phyloP scores from a whole-genome alignment of 495 filamentous ascomycete genomes.

The Xylaria sp. region DNA sequence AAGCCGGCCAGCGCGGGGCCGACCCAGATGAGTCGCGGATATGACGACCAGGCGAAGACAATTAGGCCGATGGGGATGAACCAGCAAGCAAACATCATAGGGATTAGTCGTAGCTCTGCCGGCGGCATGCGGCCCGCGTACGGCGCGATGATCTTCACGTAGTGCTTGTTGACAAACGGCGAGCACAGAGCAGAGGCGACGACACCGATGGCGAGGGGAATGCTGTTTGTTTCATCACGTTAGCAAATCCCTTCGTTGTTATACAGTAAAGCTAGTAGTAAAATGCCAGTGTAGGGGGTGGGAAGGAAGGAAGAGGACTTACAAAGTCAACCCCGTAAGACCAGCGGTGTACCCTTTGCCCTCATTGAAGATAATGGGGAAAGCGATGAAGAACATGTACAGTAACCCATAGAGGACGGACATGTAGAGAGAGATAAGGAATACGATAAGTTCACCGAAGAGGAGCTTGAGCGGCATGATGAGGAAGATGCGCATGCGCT shows the following conservation, averaged over 20 bases:
- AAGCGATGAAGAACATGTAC: slow-evolving; percentile 86
- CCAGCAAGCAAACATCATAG: slow-evolving; percentile 88
- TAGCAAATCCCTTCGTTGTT: background rate
- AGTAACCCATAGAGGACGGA: slow-evolving; percentile 77
- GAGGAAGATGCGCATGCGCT: slow-evolving; percentile 71
- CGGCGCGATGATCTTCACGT: slow-evolving; percentile 65
- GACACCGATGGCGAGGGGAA: slow-evolving; percentile 50
- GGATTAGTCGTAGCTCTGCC: slow-evolving; percentile 76
- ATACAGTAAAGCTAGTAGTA: background rate
- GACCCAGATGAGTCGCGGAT: slow-evolving; percentile 68
- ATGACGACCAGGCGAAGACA: slow-evolving; percentile 86
- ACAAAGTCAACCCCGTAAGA: slow-evolving; percentile 79
- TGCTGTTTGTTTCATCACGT: slow-evolving; percentile 25
- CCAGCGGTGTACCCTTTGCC: slow-evolving; percentile 77
- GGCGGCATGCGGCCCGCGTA: slow-evolving; percentile 70
- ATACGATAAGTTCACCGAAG: slow-evolving; percentile 78
- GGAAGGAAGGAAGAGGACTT: slow-evolving; percentile 21
- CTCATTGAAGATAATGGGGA: slow-evolving; percentile 77
- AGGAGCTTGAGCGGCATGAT: slow-evolving; percentile 81
- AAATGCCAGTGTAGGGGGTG: background rate
- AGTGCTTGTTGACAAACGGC: slow-evolving; percentile 78
- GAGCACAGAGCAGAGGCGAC: slow-evolving; percentile 68
- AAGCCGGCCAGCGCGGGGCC: slow-evolving; percentile 76
- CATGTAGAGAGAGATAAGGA: slow-evolving; percentile 81
- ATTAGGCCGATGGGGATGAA: slow-evolving; percentile 77